Evolutionary conservation across 768 basidiomycete genomes (phyloP).

Genomic region (Termitomyces sp.): DNA sequence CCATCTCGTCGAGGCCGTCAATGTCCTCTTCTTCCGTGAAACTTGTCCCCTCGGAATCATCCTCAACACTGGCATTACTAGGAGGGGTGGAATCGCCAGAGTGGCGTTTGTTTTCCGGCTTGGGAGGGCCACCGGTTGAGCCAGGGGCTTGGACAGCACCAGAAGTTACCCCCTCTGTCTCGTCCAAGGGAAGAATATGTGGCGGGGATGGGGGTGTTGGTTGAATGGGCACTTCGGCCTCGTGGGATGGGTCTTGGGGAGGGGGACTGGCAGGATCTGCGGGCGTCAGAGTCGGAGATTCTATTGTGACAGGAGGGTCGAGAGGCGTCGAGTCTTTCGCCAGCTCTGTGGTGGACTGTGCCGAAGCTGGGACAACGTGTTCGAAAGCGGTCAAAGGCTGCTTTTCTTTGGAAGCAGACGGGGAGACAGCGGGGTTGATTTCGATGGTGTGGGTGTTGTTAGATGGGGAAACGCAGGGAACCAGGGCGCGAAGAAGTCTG

Average conservation of each 20-base stretch:
- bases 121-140: slow-evolving; percentile 49
- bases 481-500: slow-evolving; percentile 53
- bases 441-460: slow-evolving; percentile 40
- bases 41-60: slow-evolving; percentile 61
- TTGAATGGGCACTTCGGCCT: slow-evolving; percentile 30
- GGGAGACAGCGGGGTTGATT: slow-evolving; percentile 23
- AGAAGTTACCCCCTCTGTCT: slow-evolving; percentile 87
- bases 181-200: slow-evolving; percentile 48
- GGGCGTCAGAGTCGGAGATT: slow-evolving; percentile 6
- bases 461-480: slow-evolving; percentile 62
- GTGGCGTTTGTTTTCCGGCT: slow-evolving; percentile 28
- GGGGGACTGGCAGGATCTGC: slow-evolving; percentile 1
- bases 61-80: slow-evolving; percentile 39
- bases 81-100: slow-evolving; percentile 33
- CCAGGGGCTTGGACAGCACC: slow-evolving; percentile 91
- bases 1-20: slow-evolving; percentile 56
- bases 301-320: slow-evolving; percentile 1
- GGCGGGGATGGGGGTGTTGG: slow-evolving; percentile 24
- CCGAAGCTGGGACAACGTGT: slow-evolving; percentile 1
- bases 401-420: slow-evolving; percentile 24
- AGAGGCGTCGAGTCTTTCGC: slow-evolving; percentile 1
- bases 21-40: slow-evolving; percentile 66
- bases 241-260: slow-evolving; percentile 7
- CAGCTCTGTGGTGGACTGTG: neutral
- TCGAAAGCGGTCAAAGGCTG: slow-evolving; percentile 8